phyloP scores from a whole-genome alignment of 768 basidiomycete genomes.

The Boletus subparvulus region DNA sequence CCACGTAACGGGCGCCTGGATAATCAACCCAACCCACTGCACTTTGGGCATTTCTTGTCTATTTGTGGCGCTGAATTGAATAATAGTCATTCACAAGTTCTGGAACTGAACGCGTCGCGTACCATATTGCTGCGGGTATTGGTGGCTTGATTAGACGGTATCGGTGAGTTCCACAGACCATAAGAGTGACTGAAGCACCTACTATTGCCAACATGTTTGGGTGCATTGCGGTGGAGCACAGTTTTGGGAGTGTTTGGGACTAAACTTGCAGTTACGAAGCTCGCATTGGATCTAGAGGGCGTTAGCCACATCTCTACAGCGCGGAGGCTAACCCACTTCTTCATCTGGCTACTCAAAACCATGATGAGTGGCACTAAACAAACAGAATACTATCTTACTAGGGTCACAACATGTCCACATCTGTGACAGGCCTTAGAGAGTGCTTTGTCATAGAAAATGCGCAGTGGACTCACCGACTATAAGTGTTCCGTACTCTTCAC shows the following conservation, averaged over 20 bases:
- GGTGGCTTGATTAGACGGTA: slow-evolving; percentile 40
- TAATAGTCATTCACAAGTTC: not conserved
- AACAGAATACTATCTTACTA: slow-evolving; percentile 37
- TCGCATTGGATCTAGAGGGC: slow-evolving; percentile 58
- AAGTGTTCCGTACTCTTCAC: slow-evolving; percentile 55
- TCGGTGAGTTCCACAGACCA: slow-evolving; percentile 11
- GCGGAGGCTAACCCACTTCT: slow-evolving; percentile 39
- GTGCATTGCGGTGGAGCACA: slow-evolving; percentile 54
- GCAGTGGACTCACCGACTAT: slow-evolving; percentile 42
- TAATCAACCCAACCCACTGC: slow-evolving; percentile 21
- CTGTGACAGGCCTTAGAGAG: slow-evolving; percentile 29
- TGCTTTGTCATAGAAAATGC: not conserved
- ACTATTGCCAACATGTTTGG: slow-evolving; percentile 72
- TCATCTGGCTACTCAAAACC: slow-evolving; percentile 50
- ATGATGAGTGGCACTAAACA: slow-evolving; percentile 5
- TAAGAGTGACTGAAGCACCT: slow-evolving; percentile 25
- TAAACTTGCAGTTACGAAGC: slow-evolving; percentile 61
- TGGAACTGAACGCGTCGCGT: slow-evolving; percentile 18
- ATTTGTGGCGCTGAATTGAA: slow-evolving; percentile 53
- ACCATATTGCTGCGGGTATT: slow-evolving; percentile 69
- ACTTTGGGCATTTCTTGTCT: slow-evolving; percentile 55
- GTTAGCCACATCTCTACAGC: slow-evolving; percentile 12
- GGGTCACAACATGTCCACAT: slow-evolving; percentile 52
- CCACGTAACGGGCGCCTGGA: not conserved
- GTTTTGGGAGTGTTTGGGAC: slow-evolving; percentile 49